A percentile compares a stretch with the other conserved stretches of the same genome.
Conservation (phyloP, 1,284 basidiomycete genomes). For the Moesziomyces globuligerus region DNA sequence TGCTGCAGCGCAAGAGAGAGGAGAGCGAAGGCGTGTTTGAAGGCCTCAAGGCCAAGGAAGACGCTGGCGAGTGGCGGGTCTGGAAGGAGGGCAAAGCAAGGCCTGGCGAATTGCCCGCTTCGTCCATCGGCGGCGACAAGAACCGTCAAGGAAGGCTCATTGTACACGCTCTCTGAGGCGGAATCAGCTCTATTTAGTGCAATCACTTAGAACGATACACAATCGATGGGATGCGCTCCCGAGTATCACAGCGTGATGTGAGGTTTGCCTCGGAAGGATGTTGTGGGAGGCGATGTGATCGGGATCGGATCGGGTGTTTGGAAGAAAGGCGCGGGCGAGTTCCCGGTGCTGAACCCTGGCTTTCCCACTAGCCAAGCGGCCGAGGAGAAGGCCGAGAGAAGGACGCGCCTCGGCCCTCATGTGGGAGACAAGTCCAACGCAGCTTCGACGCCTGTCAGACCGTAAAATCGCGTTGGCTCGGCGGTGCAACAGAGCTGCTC, state of each 20-base stretch:
- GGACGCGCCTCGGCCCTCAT: too few relatives aligned
- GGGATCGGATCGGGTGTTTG: neutral
- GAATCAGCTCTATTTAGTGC: too few relatives aligned
- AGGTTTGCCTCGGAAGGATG: too few relatives aligned
- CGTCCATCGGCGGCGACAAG: conserved; percentile 12
- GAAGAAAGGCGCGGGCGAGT: conserved; percentile 21
- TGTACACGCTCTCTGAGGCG: conserved; percentile 14
- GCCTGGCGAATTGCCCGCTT: conserved; percentile 11
- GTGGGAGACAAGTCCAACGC: too few relatives aligned
- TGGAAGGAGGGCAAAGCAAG: conserved; percentile 38
- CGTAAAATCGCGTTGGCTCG: neutral
- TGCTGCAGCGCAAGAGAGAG: conserved; percentile 29
- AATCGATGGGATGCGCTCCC: neutral
- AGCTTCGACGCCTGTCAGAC: too few relatives aligned
- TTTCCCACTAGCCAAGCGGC: too few relatives aligned
- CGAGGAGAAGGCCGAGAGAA: conserved; percentile 10
- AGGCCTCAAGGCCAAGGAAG: conserved; percentile 21
- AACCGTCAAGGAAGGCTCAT: conserved; percentile 25
- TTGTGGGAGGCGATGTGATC: neutral
- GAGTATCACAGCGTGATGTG: neutral
- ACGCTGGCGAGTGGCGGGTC: conserved; percentile 26
- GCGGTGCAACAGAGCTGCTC: conserved; percentile 5
- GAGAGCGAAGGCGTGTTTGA: conserved; percentile 33
- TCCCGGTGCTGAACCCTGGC: too few relatives aligned
- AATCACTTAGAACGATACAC: too few relatives aligned